These are phyloP conservation scores for Fusarium graminum DNA, from an alignment of 2,329 filamentous ascomycete species.

Conservation along the genomic window DNA sequence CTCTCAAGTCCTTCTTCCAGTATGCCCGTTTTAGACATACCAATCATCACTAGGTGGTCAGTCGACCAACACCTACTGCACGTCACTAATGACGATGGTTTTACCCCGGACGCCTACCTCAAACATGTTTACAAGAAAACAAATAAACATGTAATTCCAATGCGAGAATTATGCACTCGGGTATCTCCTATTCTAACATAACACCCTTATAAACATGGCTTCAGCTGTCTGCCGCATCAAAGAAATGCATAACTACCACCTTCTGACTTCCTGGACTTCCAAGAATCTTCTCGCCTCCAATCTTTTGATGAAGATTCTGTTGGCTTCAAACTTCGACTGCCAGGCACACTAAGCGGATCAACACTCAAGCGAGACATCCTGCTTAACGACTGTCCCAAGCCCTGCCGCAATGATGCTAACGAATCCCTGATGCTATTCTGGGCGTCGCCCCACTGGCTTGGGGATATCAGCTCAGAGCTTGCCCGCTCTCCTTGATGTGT, in stretches of 20 bases:
- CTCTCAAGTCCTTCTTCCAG: no score
- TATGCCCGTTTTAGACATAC: no score
- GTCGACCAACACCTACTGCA: neutral
- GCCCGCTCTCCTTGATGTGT: constrained; percentile 41
- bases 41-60: no score
- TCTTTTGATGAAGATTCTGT: constrained; percentile 24
- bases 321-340: constrained; percentile 28
- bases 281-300: constrained; percentile 41
- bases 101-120: neutral
- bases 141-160: neutral
- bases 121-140: constrained; percentile 2
- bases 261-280: constrained; percentile 31
- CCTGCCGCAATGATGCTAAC: constrained; percentile 34
- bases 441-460: constrained; percentile 47
- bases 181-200: constrained; percentile 25
- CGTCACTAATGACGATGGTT: neutral
- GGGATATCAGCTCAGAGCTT: constrained; percentile 42
- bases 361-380: constrained; percentile 31
- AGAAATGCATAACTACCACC: constrained; percentile 47
- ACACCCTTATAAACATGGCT: neutral
- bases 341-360: constrained; percentile 27
- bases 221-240: constrained; percentile 14
- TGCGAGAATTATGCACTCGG: constrained; percentile 14
- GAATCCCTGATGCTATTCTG: constrained; percentile 42
- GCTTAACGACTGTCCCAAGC: constrained; percentile 26